phyloP scores from a whole-genome alignment of 805 yeast species.

The Wickerhamomyces alni region DNA sequence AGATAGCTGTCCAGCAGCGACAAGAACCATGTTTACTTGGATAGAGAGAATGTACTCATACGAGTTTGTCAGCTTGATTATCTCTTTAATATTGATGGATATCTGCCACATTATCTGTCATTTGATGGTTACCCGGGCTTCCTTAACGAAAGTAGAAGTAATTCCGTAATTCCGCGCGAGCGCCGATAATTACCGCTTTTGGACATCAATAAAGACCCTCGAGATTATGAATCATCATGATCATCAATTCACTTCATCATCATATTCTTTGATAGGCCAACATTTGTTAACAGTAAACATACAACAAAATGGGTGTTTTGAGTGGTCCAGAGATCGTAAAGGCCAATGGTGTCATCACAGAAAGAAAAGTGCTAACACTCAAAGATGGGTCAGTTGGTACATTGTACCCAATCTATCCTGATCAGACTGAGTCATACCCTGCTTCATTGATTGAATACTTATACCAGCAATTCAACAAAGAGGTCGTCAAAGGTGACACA shows the following conservation, averaged over 20 bases:
- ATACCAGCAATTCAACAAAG: slow-evolving; percentile 50
- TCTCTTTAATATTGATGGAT: no score
- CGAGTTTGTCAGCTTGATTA: no score
- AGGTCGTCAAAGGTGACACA: slow-evolving; percentile 67
- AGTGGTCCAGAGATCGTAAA: slow-evolving; percentile 27
- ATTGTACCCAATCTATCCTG: slow-evolving; percentile 50
- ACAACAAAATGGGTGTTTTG: not conserved
- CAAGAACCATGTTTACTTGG: slow-evolving; percentile 33
- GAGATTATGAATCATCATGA: no score
- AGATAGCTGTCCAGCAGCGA: slow-evolving; percentile 86
- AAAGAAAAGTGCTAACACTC: slow-evolving; percentile 34
- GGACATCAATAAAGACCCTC: no score
- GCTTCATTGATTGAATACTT: slow-evolving; percentile 38
- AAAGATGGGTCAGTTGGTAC: slow-evolving; percentile 46
- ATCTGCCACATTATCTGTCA: no score
- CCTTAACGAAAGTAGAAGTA: no score
- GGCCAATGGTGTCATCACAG: slow-evolving; percentile 29
- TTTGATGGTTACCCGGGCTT: no score
- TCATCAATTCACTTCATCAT: no score
- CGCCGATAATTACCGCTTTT: not conserved
- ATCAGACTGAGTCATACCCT: slow-evolving; percentile 40
- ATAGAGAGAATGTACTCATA: no score
- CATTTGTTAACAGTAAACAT: no score
- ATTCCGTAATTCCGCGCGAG: not conserved
- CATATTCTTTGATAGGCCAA: no score